Evolutionary conservation across 164 flowering plant species (phyloP), one percentile per base, ranked within the genome.

Genomic region (Umbilicus rupestris): DNA sequence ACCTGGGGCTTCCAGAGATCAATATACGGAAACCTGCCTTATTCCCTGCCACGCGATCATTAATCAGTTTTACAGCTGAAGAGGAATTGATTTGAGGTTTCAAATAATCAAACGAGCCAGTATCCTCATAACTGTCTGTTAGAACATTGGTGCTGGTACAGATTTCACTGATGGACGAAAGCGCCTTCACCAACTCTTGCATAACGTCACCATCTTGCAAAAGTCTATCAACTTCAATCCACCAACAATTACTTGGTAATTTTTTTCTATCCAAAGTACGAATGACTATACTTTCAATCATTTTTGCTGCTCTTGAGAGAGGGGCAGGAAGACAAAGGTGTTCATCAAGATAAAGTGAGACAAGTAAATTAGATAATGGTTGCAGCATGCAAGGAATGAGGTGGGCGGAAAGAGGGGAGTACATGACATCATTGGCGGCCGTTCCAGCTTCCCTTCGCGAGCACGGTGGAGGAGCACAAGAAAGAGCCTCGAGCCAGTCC

Each of bases 401-500:
- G 74, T 88, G 85, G 17, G 73, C n/a, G 3, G 80, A 81, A 76
- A 91, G 89, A 63, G 97, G 90, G 57, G 85, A 83, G 24, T 87
- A 78, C 46, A 81, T 74, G 45, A 89, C 76, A 65, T 85, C 92
- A 80, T 83, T 82, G 70, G 89, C 92, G 70, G 93, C 88, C 73
- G 81, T 81, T 68, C 96, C 99, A 55, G 90, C 90, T 82, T 85
- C 99, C 78, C 97, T 84, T 33, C 85, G 88, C 46, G 97, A 94
- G 75, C 99, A 94, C 39, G 99, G 99, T 69, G 92, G 96, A 45
- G 99, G 89, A 57, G 89, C 84, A 80, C 78, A 69, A 45, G 88
- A 85, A 69, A 91, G 79, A 77, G 99, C 97, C 78, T 85, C 87
- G 76, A 89, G 69, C 99, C 97, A 94, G 79, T 94, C 99, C 70